phyloP scores from a whole-genome alignment of 163 green algal genomes.

The Scenedesmus sp. region DNA sequence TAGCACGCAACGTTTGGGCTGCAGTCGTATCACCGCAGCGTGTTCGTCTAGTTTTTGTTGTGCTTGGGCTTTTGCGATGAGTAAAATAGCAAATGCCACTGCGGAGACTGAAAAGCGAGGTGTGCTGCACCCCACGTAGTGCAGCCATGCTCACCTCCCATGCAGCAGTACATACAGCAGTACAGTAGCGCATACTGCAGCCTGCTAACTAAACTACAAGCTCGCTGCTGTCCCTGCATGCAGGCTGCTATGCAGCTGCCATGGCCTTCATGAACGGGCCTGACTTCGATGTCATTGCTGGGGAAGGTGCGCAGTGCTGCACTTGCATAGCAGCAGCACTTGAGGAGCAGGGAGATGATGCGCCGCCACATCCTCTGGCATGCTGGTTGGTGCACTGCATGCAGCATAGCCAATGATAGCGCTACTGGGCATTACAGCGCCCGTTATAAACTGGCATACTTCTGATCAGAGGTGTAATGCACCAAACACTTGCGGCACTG shows the following conservation, averaged over 20 bases:
- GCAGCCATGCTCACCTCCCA: background rate
- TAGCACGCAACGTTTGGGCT: too few species aligned
- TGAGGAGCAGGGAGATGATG: background rate
- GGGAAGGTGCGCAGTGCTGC: background rate
- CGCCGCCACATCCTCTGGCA: background rate
- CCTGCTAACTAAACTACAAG: background rate
- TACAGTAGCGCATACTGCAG: background rate
- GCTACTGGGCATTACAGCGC: too few species aligned
- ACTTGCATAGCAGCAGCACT: background rate
- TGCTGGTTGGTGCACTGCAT: too few species aligned
- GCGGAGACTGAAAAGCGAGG: background rate
- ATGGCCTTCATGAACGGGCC: slow-evolving; percentile 35
- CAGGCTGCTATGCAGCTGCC: slow-evolving; percentile 13
- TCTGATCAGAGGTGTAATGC: background rate
- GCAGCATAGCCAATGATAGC: background rate
- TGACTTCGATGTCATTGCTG: background rate
- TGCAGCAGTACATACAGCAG: background rate
- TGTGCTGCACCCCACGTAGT: background rate
- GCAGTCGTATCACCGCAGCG: background rate
- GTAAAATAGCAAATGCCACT: background rate
- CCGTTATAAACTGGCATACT: background rate
- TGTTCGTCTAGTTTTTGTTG: background rate
- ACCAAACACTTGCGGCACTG: background rate
- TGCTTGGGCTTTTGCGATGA: background rate
- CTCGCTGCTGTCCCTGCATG: background rate